Evolutionary conservation across 805 yeast species (phyloP).

Genomic region (Pichia pseudocactophila): DNA sequence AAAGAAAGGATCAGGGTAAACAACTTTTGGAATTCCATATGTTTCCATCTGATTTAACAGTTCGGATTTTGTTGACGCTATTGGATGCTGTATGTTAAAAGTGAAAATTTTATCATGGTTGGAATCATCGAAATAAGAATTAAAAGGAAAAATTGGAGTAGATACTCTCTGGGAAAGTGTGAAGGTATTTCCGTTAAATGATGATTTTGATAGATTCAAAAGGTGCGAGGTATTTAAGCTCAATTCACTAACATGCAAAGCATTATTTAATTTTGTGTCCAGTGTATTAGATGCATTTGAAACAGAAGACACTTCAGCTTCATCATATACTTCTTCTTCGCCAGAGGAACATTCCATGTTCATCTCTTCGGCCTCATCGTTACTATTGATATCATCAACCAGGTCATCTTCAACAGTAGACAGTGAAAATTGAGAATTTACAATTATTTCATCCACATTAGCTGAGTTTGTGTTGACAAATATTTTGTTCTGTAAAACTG

Average conservation of each 20-base stretch:
- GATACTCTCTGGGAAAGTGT: background rate
- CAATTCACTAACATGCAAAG: background rate
- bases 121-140: background rate
- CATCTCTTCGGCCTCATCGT: conserved; percentile 10
- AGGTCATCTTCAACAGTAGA: background rate
- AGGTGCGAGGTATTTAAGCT: background rate
- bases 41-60: conserved; percentile 31
- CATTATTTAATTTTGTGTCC: background rate
- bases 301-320: background rate
- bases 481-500: background rate
- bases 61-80: conserved; percentile 8
- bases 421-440: conserved; percentile 1
- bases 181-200: background rate
- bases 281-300: background rate
- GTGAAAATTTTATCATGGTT: background rate
- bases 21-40: conserved; percentile 39
- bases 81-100: conserved; percentile 15
- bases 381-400: conserved; percentile 6
- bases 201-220: background rate
- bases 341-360: background rate
- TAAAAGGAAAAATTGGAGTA: background rate
- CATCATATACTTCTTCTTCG: background rate
- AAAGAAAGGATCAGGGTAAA: conserved; percentile 58
- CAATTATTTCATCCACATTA: background rate
- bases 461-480: background rate